phyloP scores from a whole-genome alignment of 202 grass and related monocot species.

The Zoysia matrella region DNA sequence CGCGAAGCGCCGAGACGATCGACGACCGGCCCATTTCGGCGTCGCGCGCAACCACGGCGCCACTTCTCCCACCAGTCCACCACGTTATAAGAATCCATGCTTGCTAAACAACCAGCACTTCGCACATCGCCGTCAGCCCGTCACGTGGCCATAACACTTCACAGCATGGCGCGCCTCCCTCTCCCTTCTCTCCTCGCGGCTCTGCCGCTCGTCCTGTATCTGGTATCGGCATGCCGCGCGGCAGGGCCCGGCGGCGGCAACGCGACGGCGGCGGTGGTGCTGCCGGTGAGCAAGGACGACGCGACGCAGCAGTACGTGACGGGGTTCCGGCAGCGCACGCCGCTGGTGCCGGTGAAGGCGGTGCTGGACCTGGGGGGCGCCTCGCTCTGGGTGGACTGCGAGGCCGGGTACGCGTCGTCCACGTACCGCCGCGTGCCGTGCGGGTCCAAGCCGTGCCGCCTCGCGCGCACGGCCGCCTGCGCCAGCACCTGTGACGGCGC shows the following conservation, averaged over 20 bases:
- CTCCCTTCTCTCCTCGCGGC: background rate
- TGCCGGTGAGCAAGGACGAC: slow-evolving; percentile 58
- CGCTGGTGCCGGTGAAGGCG: slow-evolving; percentile 45
- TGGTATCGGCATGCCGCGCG: slow-evolving; percentile 8
- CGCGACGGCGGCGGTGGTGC: slow-evolving; percentile 50
- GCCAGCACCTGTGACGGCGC: slow-evolving; percentile 36
- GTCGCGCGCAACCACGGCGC: slow-evolving; percentile 31
- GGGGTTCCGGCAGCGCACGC: slow-evolving; percentile 63
- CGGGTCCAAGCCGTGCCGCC: slow-evolving; percentile 52
- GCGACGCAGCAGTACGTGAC: slow-evolving; percentile 68
- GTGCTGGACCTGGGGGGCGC: slow-evolving; percentile 64
- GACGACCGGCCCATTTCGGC: slow-evolving; percentile 38
- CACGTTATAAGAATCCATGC: slow-evolving; percentile 25
- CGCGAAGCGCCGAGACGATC: background rate
- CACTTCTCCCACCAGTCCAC: background rate
- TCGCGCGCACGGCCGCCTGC: slow-evolving; percentile 42
- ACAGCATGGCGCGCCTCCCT: slow-evolving; percentile 35
- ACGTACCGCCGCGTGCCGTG: slow-evolving; percentile 64
- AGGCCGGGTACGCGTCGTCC: slow-evolving; percentile 58
- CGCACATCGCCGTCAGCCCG: slow-evolving; percentile 6
- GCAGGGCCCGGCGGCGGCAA: background rate
- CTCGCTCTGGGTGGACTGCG: slow-evolving; percentile 78
- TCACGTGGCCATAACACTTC: background rate
- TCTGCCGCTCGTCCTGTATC: slow-evolving; percentile 7
- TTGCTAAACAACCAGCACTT: background rate